phyloP scores from a whole-genome alignment of 495 filamentous ascomycete genomes.

The Pseudomonodictys pantanalensis region DNA sequence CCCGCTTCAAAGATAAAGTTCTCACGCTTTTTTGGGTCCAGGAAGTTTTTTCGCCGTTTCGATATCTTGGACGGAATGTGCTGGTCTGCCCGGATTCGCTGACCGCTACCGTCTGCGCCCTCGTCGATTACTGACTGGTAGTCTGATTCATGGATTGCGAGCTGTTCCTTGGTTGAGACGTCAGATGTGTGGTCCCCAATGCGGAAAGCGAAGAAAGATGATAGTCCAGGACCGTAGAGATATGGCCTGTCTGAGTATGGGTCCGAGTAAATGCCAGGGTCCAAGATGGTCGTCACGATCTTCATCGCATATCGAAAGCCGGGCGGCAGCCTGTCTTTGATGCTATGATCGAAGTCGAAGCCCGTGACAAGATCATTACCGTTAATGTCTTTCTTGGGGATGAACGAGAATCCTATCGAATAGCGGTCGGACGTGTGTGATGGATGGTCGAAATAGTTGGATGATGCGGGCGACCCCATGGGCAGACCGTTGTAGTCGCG shows the following conservation, averaged over 20 bases:
- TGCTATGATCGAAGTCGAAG: slow-evolving; percentile 87
- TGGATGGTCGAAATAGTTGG: slow-evolving; percentile 70
- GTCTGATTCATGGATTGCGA: slow-evolving; percentile 11
- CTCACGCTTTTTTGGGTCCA: slow-evolving; percentile 47
- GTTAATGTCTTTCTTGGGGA: slow-evolving; percentile 62
- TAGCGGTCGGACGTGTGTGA: slow-evolving; percentile 74
- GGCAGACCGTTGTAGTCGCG: slow-evolving; percentile 54
- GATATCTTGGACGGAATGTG: slow-evolving; percentile 36
- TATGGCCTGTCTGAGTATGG: slow-evolving; percentile 81
- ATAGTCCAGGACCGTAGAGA: slow-evolving; percentile 73
- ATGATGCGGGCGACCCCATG: slow-evolving; percentile 43
- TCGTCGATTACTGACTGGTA: slow-evolving; percentile 32
- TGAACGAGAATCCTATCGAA: slow-evolving; percentile 72
- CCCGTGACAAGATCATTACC: slow-evolving; percentile 79
- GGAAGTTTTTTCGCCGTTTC: slow-evolving; percentile 43
- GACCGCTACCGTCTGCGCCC: slow-evolving; percentile 53
- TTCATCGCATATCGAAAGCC: slow-evolving; percentile 78
- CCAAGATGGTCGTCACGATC: slow-evolving; percentile 79
- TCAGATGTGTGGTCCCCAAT: slow-evolving; percentile 17
- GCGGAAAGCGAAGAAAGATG: slow-evolving; percentile 47
- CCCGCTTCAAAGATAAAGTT: slow-evolving; percentile 58
- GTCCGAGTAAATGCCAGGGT: slow-evolving; percentile 85
- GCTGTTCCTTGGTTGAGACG: slow-evolving; percentile 1
- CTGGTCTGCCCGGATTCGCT: slow-evolving; percentile 50
- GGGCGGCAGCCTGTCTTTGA: slow-evolving; percentile 79